Base-by-base conservation (phyloP, 306 rosid genomes). In the Rubus parviflorus region DNA sequence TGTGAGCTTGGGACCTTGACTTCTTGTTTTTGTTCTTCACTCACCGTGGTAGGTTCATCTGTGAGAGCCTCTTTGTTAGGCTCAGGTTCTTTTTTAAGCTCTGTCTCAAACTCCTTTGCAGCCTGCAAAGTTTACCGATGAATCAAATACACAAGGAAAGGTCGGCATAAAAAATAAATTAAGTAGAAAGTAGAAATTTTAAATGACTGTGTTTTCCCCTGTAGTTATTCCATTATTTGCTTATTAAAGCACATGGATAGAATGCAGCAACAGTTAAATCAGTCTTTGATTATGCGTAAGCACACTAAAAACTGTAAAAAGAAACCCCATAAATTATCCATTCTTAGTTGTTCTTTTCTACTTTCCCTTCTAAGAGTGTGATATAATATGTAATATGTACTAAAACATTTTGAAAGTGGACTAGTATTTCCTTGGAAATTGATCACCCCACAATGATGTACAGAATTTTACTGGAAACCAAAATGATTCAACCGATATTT, bases 101-200 rank as follows among this genome's bases (percentile, higher is more conserved):
- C 99, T 0, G 96, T 82, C 75, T 95, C 99, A 56, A 95, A 95
- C 87, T 95, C 99, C 86, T 92, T 95, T 13, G 99, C 99, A 5
- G 99, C 99, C 99, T 95, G 86, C 40, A 82, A 81, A 40, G 80
- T 78, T 68, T 22, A 82, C 72, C 78, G 58, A 79, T 35, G 25
- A 54, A 43, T 71, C 54, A 85, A 65, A 63, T 35, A 64, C 15
- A 58, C 51, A 58, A 77, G 23, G 68, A 72, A 43, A 75, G 22
- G 70, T 66, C 12, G 43, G 53, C 5, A 43, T 38, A 25, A 10
- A 1, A 66, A 67, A 38, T 6, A 8, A 45, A 38, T 38, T 37
- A 40, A 70, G 67, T 14, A 30, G n/a, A 37, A 37, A 40, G 14
- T 68, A 35, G n/a, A 42, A 22, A 22, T 72, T 46, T 22, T n/a